These are phyloP conservation scores for Solanum ahanhuiri DNA, from an alignment of 257 asterid genomes.

Conservation along the genomic window DNA sequence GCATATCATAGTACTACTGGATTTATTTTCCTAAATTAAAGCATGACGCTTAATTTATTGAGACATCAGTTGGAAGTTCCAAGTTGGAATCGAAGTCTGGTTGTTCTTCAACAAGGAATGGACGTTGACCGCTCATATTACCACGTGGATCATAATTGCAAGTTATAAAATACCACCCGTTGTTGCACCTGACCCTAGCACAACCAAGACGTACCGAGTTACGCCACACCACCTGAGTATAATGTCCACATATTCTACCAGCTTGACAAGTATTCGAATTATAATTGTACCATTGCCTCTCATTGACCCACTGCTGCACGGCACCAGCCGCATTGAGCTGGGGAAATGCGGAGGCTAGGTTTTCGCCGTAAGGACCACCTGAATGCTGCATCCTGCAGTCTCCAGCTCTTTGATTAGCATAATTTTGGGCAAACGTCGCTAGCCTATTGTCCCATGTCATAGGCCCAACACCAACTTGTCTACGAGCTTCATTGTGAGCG, in stretches of 20 bases:
- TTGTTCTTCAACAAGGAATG: not conserved
- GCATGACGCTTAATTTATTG: not conserved
- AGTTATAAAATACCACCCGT: not conserved
- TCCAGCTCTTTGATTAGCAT: slow-evolving; percentile 20
- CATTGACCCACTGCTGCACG: slow-evolving; percentile 28
- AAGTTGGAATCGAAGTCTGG: not conserved
- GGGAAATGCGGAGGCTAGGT: slow-evolving; percentile 19
- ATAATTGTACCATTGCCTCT: slow-evolving; percentile 13
- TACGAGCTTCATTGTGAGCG: slow-evolving; percentile 38
- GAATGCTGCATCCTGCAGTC: slow-evolving; percentile 38
- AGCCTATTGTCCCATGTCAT: slow-evolving; percentile 31
- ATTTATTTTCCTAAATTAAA: not conserved
- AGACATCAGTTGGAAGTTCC: not conserved
- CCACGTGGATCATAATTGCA: slow-evolving; percentile 11
- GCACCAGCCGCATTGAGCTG: slow-evolving; percentile 17
- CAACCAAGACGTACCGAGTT: slow-evolving; percentile 4
- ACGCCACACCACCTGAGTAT: slow-evolving; percentile 10
- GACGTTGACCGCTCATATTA: slow-evolving; percentile 1
- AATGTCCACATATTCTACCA: slow-evolving; percentile 9
- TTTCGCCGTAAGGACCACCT: slow-evolving; percentile 27
- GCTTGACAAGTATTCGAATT: slow-evolving; percentile 12
- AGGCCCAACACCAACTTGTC: slow-evolving; percentile 21
- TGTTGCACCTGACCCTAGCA: not conserved
- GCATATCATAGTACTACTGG: not conserved
- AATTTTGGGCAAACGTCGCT: slow-evolving; percentile 29